A percentile compares a stretch with the other conserved stretches of the same genome.
Conservation (phyloP, 2,329 filamentous ascomycete species). For the Fusarium xyrophilum region DNA sequence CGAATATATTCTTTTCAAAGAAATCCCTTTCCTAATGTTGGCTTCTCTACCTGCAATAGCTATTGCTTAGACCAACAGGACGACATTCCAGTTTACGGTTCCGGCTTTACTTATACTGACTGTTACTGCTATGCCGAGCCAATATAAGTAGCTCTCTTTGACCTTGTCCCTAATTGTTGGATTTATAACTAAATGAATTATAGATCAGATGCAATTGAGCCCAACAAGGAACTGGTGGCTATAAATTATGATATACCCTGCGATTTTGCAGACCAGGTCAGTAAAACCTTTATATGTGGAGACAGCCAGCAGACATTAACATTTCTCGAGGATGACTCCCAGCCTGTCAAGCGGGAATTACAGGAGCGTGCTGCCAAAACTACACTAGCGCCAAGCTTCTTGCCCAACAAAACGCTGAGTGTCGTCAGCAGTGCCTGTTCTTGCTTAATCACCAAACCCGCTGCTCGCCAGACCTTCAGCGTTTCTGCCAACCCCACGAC, state of each 20-base stretch:
- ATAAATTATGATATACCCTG: background rate
- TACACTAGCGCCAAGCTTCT: background rate
- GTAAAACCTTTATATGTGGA: background rate
- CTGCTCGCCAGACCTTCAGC: background rate
- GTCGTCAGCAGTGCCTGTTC: background rate
- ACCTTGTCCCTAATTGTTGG: background rate
- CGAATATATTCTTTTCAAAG: background rate
- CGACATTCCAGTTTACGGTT: background rate
- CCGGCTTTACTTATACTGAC: background rate
- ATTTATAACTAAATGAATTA: background rate
- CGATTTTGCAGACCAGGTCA: background rate
- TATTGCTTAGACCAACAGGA: background rate
- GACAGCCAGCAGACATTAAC: background rate
- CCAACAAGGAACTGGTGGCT: background rate
- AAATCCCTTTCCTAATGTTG: background rate
- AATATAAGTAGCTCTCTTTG: background rate
- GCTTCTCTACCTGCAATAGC: background rate
- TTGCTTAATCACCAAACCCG: background rate
- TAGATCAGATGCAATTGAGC: background rate
- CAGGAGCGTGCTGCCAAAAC: background rate
- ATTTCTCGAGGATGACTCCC: background rate
- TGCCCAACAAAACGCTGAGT: background rate
- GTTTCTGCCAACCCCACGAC: background rate
- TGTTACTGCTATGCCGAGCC: background rate
- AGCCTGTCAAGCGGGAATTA: background rate